Percentiles rank a stretch among this genome's conserved stretches.
Evolutionary conservation across 1,284 basidiomycete genomes (phyloP).

Genomic region (Malassezia restricta): DNA sequence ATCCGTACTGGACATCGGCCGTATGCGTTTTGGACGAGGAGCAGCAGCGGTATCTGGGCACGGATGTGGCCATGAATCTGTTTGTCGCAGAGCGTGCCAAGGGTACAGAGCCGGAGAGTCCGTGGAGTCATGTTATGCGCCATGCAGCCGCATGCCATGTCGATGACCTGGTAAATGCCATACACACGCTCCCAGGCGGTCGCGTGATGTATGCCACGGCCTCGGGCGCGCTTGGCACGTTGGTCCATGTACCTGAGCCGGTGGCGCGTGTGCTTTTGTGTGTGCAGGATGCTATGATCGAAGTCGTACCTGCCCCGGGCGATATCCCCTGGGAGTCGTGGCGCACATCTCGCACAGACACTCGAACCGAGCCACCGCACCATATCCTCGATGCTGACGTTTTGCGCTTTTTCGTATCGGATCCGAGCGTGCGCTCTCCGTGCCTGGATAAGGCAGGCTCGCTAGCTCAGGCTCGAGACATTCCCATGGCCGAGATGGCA

Average conservation of each 20-base stretch:
- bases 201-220: slow-evolving; percentile 22
- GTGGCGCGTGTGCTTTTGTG: slow-evolving; percentile 16
- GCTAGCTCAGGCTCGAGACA: too few relatives aligned
- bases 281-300: slow-evolving; percentile 27
- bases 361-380: slow-evolving; percentile 23
- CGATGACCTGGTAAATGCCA: slow-evolving; percentile 40
- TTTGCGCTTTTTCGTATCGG: slow-evolving; percentile 1
- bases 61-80: slow-evolving; percentile 40
- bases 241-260: slow-evolving; percentile 18
- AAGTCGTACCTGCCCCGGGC: slow-evolving; percentile 7
- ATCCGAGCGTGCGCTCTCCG: too few relatives aligned
- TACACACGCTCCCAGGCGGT: slow-evolving; percentile 7
- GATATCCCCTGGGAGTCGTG: slow-evolving; percentile 28
- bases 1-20: slow-evolving; percentile 42
- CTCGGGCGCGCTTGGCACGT: slow-evolving; percentile 29
- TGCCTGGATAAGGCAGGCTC: too few relatives aligned
- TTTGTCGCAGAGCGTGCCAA: slow-evolving; percentile 30
- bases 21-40: slow-evolving; percentile 23
- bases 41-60: slow-evolving; percentile 33
- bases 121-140: slow-evolving; percentile 30
- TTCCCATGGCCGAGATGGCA: too few relatives aligned
- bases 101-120: not conserved
- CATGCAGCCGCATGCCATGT: slow-evolving; percentile 34
- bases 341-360: slow-evolving; percentile 41
- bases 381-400: slow-evolving; percentile 36